These are phyloP conservation scores for Physcia stellaris DNA, from an alignment of 495 filamentous ascomycete species.

Conservation along the genomic window DNA sequence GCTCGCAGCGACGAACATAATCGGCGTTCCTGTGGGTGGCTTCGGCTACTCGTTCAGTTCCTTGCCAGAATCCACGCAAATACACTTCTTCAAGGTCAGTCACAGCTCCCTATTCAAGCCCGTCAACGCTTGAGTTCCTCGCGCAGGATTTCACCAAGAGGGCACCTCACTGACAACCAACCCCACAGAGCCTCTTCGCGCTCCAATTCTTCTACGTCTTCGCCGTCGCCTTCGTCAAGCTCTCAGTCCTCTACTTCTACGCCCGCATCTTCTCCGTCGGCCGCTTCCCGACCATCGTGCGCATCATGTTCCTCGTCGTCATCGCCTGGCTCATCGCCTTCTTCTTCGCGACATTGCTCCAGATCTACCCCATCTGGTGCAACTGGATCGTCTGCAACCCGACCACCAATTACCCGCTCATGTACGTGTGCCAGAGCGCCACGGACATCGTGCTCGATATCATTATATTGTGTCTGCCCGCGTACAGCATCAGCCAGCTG, in stretches of 20 bases:
- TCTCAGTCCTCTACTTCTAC: constrained; percentile 9
- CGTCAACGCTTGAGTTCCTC: background rate
- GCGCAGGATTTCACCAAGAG: background rate
- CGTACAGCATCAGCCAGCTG: constrained; percentile 5
- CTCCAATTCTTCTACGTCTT: constrained; percentile 11
- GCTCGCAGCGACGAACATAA: constrained; percentile 7
- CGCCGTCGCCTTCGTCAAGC: constrained; percentile 8
- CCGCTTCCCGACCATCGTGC: constrained; percentile 2
- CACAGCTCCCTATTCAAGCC: too few species aligned
- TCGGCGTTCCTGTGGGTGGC: constrained; percentile 9
- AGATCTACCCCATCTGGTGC: constrained; percentile 8
- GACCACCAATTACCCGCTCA: constrained; percentile 5
- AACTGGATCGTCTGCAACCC: constrained; percentile 9
- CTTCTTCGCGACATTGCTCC: constrained; percentile 9
- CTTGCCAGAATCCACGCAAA: too few species aligned
- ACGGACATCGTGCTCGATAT: constrained; percentile 9
- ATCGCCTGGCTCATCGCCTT: constrained; percentile 9
- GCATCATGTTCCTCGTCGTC: background rate
- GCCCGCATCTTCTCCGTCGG: constrained; percentile 7
- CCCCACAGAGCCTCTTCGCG: constrained; percentile 6
- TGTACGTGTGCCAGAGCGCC: constrained; percentile 6
- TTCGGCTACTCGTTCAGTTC: constrained; percentile 6
- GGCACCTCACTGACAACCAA: background rate
- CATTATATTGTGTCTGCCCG: constrained; percentile 6
- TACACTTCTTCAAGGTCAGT: too few species aligned